Evolutionary conservation across 306 rosid genomes (phyloP).

Genomic region (Cicer arietinum): DNA sequence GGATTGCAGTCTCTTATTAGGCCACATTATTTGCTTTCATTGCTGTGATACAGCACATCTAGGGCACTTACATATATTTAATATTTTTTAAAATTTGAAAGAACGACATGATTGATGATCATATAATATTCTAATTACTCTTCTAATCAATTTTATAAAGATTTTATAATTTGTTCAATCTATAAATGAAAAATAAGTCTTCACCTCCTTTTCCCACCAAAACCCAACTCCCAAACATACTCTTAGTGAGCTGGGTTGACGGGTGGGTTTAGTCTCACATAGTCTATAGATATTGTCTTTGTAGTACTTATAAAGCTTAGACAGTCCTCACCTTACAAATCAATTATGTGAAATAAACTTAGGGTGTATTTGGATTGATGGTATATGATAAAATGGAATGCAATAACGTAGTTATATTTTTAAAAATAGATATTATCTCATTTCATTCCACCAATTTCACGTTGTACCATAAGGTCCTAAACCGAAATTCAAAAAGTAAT

Average conservation of each 20-base stretch:
- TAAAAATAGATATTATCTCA: too few species aligned
- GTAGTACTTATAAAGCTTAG: neutral
- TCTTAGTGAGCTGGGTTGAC: neutral
- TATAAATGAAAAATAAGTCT: too few species aligned
- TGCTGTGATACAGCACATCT: neutral
- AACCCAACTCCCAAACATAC: too few species aligned
- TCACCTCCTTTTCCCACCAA: too few species aligned
- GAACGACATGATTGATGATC: too few species aligned
- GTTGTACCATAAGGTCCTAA: neutral
- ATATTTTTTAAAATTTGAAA: too few species aligned
- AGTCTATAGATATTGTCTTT: neutral
- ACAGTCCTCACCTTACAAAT: neutral
- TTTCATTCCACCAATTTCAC: neutral
- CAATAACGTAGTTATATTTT: too few species aligned
- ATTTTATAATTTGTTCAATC: too few species aligned
- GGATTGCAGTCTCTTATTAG: neutral
- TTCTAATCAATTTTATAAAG: too few species aligned
- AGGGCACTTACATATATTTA: too few species aligned
- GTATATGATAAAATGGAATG: neutral
- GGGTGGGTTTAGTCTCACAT: neutral
- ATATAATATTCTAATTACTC: too few species aligned
- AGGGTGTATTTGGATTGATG: neutral
- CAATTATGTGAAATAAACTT: neutral
- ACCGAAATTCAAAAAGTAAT: neutral
- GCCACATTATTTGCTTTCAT: neutral